phyloP scores from a whole-genome alignment of 371 early-diverging fungal species.

The Rhizopus sp. region DNA sequence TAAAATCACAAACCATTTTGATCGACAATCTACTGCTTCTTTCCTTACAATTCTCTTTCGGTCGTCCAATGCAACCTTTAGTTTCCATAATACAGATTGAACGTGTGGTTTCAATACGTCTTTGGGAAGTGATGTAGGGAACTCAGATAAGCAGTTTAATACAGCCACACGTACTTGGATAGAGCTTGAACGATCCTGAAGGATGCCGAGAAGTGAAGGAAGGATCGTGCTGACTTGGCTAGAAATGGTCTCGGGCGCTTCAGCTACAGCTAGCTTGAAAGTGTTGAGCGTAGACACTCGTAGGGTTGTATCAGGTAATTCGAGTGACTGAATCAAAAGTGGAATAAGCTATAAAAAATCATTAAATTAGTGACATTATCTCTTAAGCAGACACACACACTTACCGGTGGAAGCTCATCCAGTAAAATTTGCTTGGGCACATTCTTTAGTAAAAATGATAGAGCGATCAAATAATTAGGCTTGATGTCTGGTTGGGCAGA shows the following conservation, averaged over 20 bases:
- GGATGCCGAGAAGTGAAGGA: conserved; percentile 47
- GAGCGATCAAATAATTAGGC: conserved; percentile 73
- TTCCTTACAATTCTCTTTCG: conserved; percentile 84
- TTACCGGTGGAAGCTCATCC: conserved; percentile 73
- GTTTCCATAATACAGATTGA: conserved; percentile 58
- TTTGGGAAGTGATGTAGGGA: conserved; percentile 66
- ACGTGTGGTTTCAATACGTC: conserved; percentile 66
- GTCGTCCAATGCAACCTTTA: conserved; percentile 78
- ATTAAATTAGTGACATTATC: not conserved
- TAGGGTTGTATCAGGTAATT: conserved; percentile 61
- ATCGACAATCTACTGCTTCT: conserved; percentile 85
- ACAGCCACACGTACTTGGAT: conserved; percentile 70
- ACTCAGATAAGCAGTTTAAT: conserved; percentile 65
- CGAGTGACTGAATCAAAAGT: conserved; percentile 71
- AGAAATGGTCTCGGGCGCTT: conserved; percentile 64
- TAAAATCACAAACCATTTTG: conserved; percentile 69
- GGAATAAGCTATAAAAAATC: conserved; percentile 60
- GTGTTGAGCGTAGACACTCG: conserved; percentile 80
- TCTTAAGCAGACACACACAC: conserved; percentile 12
- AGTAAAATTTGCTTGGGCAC: conserved; percentile 83
- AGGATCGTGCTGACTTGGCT: conserved; percentile 57
- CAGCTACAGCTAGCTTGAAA: conserved; percentile 61
- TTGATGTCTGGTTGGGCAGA: conserved; percentile 45
- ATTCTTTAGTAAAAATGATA: conserved; percentile 80
- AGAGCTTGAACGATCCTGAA: conserved; percentile 41